Evolutionary conservation across 2,329 filamentous ascomycete genomes (phyloP), one percentile per base, ranked within the genome.

Genomic region (Pyrenophora graminea): DNA sequence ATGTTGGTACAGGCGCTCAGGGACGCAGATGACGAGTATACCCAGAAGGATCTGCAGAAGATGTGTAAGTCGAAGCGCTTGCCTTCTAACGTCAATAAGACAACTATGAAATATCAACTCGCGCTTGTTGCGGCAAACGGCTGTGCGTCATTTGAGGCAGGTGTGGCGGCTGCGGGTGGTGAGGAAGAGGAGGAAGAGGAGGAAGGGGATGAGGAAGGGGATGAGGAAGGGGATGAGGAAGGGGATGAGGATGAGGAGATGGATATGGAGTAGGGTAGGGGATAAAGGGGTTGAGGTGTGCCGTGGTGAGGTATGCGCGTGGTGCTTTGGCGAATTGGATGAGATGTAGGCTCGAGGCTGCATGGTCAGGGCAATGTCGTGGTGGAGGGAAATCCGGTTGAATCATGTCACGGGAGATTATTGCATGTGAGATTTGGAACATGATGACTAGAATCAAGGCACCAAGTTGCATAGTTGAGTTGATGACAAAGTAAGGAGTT

Each of bases 31-130:
- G 54, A 61, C 12, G 44, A 55, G 50, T 61, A 51, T 42, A 61
- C 39, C 3, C 30, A 53, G 8, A 42, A 40, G 5, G 53, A 67
- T 12, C 57, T 72, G 10, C 56, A 57, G 53, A 59, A 55, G 27
- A 61, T 63, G 60, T 64, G 62, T 42, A 53, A 50, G 19, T 30
- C 53, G 6, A 63, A 62, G 51, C 63, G 62, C 19, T 48, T 71
- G 30, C 62, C 53, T 12, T 41, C 41, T 3, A 52, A 55, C 12
- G 60, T 58, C 15, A 66, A 21, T 27, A 71, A 69, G 56, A 18
- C 48, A 7, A 48, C 59, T 42, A 59, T 70, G 53, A 53, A 49
- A 36, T 64, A 66, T 25, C 58, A 63, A 50, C 49, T 72, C 19
- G 68, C 69, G 2, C 42, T 65, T 19, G 51, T 44, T 15, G 62